Evolutionary conservation across 2,329 filamentous ascomycete species (phyloP), one percentile per base, ranked within the genome.

Genomic region (Metarhizium anisopliae): DNA sequence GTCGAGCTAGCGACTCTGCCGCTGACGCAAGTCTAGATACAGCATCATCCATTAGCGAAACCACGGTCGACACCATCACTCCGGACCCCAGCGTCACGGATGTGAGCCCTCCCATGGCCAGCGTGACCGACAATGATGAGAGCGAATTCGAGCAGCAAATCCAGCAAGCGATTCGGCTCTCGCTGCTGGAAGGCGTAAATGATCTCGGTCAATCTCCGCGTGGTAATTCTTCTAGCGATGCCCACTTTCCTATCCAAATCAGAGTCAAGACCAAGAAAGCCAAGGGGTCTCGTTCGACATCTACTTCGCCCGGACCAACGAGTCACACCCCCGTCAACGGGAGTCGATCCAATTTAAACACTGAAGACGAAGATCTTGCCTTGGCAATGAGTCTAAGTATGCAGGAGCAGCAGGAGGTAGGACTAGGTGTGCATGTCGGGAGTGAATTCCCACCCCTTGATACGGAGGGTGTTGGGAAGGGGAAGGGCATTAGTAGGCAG

Each of bases 151-250:
- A 86, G 63, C 74, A 77, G 52, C 80, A 83, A 62, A 77, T 86
- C 10, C 82, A 85, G 67, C 77, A 81, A 54, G 84, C 83, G 1
- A 82, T 86, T 43, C 78, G 82, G 0, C 70, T 86, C 10, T 85
- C 81, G 2, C 69, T 86, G 6, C 70, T 85, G 53, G 82, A 86
- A 60, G 75, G 76, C 6, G 74, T 76, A 42, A 76, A 79, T 54
- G 77, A 79, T 32, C 62, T 65, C 2, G 74, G 71, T 1, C 70
- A 74, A 47, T 78, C 77, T 3, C 74, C 78, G 0, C 70, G 64
- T 10, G 76, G 67, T 25, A 71, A 72, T 58, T 76, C 73, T 58
- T 74, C 73, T 8, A 73, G 74, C 18, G 78, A 77, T 16, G 79
- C 77, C 58, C 78, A 81, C 43, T 77, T 79, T 51, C 71, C 77